phyloP scores from a whole-genome alignment of 805 yeast species.

The Suhomyces emberorum region DNA sequence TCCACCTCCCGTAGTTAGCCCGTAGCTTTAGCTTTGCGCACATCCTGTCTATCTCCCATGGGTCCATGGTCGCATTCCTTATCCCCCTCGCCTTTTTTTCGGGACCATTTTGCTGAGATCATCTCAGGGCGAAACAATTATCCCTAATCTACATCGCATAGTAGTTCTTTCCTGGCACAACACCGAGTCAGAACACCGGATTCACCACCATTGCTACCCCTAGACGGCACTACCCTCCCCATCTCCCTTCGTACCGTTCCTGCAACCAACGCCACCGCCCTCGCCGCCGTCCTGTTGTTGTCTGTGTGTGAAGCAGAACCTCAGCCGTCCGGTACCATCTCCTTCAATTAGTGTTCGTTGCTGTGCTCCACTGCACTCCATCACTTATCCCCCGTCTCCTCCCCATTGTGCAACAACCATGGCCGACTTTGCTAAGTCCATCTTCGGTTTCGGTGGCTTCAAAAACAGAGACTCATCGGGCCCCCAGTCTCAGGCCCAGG shows the following conservation, averaged over 20 bases:
- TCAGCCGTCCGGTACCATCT: neutral
- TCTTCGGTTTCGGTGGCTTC: conserved; percentile 39
- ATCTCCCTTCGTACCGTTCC: neutral
- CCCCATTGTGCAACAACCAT: no score
- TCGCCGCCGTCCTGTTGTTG: no score
- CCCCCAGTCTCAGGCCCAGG: conserved; percentile 1
- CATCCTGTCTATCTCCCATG: no score
- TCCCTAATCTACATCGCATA: neutral
- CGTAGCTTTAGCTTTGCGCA: no score
- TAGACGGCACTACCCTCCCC: neutral
- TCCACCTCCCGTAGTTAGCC: no score
- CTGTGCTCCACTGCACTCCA: neutral
- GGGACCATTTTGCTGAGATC: conserved; percentile 4
- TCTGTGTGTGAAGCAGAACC: no score
- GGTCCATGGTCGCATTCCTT: neutral
- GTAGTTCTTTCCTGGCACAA: neutral
- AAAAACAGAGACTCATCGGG: conserved; percentile 25
- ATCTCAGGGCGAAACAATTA: conserved; percentile 3
- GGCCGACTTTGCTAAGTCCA: conserved; percentile 46
- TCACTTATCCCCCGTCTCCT: no score
- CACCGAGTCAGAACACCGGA: neutral
- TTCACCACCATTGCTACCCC: neutral
- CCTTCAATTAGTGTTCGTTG: no score
- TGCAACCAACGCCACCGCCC: neutral
- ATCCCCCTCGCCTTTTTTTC: conserved; percentile 1